A percentile compares a stretch with the other conserved stretches of the same genome.
Conservation (phyloP, 192 early-diverging fungal genomes). For the Coemansia sp. region DNA sequence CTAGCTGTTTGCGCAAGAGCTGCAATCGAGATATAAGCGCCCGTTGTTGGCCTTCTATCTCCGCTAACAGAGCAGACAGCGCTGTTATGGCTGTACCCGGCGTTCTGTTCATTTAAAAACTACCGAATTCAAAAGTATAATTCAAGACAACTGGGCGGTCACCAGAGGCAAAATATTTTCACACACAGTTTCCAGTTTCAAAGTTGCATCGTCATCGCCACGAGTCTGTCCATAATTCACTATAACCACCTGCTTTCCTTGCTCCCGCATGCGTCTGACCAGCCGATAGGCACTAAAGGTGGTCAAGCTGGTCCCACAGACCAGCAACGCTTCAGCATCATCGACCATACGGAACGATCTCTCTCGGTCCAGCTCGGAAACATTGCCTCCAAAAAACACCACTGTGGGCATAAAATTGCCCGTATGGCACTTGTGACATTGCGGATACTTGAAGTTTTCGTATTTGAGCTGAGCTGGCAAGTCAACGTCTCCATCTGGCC, state of each 20-base stretch:
- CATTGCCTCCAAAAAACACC: constrained; percentile 90
- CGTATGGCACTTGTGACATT: constrained; percentile 61
- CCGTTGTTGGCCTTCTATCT: constrained; percentile 32
- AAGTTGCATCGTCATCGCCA: constrained; percentile 57
- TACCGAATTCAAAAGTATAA: background rate
- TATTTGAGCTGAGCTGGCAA: constrained; percentile 58
- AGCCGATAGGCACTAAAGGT: constrained; percentile 84
- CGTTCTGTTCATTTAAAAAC: constrained; percentile 14
- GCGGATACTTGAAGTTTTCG: constrained; percentile 68
- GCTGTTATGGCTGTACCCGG: constrained; percentile 21
- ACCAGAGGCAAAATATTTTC: constrained; percentile 34
- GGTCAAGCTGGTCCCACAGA: constrained; percentile 77
- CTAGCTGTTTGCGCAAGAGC: constrained; percentile 16
- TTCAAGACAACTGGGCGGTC: constrained; percentile 1
- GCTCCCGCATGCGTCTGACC: constrained; percentile 60
- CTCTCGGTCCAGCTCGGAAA: constrained; percentile 56
- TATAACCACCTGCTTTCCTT: constrained; percentile 62
- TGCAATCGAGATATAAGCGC: constrained; percentile 18
- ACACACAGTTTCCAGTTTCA: constrained; percentile 29
- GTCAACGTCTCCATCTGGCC: constrained; percentile 85
- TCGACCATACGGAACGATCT: constrained; percentile 60
- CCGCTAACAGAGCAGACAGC: constrained; percentile 21
- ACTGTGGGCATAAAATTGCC: constrained; percentile 74
- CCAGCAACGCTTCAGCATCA: constrained; percentile 61
- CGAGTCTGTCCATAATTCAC: constrained; percentile 76